phyloP scores from a whole-genome alignment of 345 rosid species.

The Hevea brasiliensis region DNA sequence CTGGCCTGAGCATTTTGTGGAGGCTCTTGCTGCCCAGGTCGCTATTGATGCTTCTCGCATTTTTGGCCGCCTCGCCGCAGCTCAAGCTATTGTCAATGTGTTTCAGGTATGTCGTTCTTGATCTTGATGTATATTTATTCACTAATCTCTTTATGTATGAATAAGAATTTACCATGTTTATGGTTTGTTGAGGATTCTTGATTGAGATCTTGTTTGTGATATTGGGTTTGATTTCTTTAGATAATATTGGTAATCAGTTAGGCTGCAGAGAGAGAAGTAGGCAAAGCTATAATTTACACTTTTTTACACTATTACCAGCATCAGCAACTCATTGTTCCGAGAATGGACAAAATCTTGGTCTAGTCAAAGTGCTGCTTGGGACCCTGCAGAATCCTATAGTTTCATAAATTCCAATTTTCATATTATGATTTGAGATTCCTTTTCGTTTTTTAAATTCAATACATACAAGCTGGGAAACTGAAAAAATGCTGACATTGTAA shows the following conservation, averaged over 20 bases:
- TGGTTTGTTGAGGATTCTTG: too few species aligned
- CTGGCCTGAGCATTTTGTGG: constrained; percentile 94
- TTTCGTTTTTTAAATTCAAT: neutral
- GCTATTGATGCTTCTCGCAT: constrained; percentile 61
- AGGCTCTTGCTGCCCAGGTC: constrained; percentile 74
- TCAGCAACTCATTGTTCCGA: neutral
- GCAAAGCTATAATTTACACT: too few species aligned
- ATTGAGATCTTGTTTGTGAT: too few species aligned
- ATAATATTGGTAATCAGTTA: too few species aligned
- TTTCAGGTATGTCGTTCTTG: constrained; percentile 55
- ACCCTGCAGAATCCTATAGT: constrained; percentile 10
- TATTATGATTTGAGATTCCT: neutral
- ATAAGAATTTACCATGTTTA: too few species aligned
- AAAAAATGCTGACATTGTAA: constrained; percentile 17
- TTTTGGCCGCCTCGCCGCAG: constrained; percentile 66
- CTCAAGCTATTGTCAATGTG: constrained; percentile 65
- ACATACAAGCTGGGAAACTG: neutral
- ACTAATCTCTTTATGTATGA: too few species aligned
- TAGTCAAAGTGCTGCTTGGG: constrained; percentile 28
- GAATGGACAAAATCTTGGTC: constrained; percentile 49
- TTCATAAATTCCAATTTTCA: constrained; percentile 2
- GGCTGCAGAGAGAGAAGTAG: neutral
- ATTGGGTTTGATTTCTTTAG: too few species aligned
- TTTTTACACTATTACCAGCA: too few species aligned
- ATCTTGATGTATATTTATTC: too few species aligned